Evolutionary conservation across 352 stramenopile genomes (phyloP).

Genomic region (Salisapilia sapeloensis): DNA sequence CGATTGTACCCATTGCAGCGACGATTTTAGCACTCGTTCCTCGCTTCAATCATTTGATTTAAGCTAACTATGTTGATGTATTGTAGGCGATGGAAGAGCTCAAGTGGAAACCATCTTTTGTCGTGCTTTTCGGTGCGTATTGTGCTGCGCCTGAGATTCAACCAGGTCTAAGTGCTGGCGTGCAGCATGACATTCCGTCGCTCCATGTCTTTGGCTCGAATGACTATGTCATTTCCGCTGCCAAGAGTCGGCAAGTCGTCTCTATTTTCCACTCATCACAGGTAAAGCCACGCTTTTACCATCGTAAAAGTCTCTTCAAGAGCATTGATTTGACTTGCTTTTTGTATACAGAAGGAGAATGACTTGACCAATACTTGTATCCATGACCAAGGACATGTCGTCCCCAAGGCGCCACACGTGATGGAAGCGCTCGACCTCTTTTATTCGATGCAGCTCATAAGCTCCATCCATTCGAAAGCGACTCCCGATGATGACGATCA

Average conservation of each 20-base stretch:
- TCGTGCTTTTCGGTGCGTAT: slow-evolving; percentile 65
- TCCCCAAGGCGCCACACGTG: slow-evolving; percentile 52
- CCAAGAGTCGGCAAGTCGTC: slow-evolving; percentile 50
- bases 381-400: slow-evolving; percentile 62
- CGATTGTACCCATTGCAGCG: no score
- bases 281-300: no score
- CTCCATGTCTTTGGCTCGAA: slow-evolving; percentile 68
- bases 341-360: slow-evolving; percentile 9
- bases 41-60: neutral
- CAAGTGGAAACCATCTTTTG: slow-evolving; percentile 46
- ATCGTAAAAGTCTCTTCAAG: no score
- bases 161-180: slow-evolving; percentile 23
- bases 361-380: slow-evolving; percentile 33
- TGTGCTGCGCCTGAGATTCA: no score
- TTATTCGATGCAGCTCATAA: slow-evolving; percentile 21
- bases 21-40: neutral
- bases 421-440: slow-evolving; percentile 25
- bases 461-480: no score
- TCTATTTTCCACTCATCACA: slow-evolving; percentile 36
- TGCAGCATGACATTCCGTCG: slow-evolving; percentile 29
- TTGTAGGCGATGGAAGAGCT: slow-evolving; percentile 27
- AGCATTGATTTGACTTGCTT: no score
- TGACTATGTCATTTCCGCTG: slow-evolving; percentile 58
- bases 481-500: no score
- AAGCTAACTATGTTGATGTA: neutral